Evolutionary conservation across 768 basidiomycete species (phyloP), one percentile per base, ranked within the genome.

Genomic region (Kwoniella sp.): DNA sequence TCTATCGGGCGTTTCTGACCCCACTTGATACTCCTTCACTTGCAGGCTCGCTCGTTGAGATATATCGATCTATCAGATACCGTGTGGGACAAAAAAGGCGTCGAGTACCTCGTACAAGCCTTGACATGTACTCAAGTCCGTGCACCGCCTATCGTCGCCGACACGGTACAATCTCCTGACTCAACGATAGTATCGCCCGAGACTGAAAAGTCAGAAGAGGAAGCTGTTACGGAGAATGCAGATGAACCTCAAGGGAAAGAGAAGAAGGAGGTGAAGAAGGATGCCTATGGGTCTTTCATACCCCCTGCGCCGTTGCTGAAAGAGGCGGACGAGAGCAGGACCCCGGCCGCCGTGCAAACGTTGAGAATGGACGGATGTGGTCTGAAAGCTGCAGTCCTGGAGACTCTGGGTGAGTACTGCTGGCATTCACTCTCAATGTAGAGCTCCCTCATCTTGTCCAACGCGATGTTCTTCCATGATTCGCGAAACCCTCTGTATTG

Each of bases 51-150:
- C 70, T 85, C 81, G 58, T 81, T 97, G 9, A 88, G 90, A 65
- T 96, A 93, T 81, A 85, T 97, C 34, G 94, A 99, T 78, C 81
- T 99, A 26, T 93, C 92, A 2, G 90, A 92, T 65, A 96, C 90
- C 67, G 78, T 83, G 1, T 81, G 96, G 65, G 95, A 97, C 77
- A 92, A 90, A 79, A 89, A 88, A 77, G 85, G 90, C 0, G 84
- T 92, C 17, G 94, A 97, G 55, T 90, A 88, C 68, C 85, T 98
- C 51, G 87, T 90, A 0, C 85, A 85, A 26, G 88, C 89, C 1
- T 82, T 96, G 20, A 80, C 85, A 1, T 75, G 81, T 59, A 26
- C 77, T 62, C 68, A 77, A 13, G 55, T 72, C 20, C 58, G 54
- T 26, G 54, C 70, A 15, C 61, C 66, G 9, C 58, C 65, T 28